Evolutionary conservation across 176 grass and related monocot genomes (phyloP).

Genomic region (Alopecurus myosuroides): DNA sequence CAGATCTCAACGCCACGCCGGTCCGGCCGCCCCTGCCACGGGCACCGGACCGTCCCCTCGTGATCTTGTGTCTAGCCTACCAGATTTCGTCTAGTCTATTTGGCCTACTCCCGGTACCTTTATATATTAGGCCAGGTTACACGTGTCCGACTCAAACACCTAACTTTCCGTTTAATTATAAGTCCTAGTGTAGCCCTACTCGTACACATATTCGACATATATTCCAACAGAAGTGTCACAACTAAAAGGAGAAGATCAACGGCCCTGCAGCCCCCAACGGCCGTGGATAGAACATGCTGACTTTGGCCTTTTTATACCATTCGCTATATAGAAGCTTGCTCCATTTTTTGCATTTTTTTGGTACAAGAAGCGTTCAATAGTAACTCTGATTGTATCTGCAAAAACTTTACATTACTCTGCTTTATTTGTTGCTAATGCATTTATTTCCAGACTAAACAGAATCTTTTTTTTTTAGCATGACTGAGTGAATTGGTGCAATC

Average conservation of each 20-base stretch:
- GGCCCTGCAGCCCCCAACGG: background rate
- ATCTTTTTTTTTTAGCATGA: background rate
- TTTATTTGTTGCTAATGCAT: background rate
- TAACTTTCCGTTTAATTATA: too few relatives aligned
- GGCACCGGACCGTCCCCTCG: too few relatives aligned
- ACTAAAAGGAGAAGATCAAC: slow-evolving; percentile 22
- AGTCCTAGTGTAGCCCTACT: too few relatives aligned
- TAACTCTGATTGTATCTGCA: background rate
- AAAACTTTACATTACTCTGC: background rate
- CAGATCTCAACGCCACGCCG: too few relatives aligned
- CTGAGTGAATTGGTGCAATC: background rate
- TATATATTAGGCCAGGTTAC: too few relatives aligned
- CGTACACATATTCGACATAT: too few relatives aligned
- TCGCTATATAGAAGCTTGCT: background rate
- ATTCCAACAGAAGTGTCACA: slow-evolving; percentile 69
- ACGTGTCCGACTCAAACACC: too few relatives aligned
- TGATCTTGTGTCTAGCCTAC: too few relatives aligned
- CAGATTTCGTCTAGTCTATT: too few relatives aligned
- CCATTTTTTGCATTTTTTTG: background rate
- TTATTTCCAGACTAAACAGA: background rate
- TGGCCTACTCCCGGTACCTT: too few relatives aligned
- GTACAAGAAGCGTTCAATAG: background rate
- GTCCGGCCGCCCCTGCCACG: too few relatives aligned
- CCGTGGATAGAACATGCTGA: background rate
- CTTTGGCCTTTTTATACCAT: background rate